A percentile compares a stretch with the other conserved stretches of the same genome.
phyloP scores from a whole-genome alignment of 257 asterid species.

The Plantago major region DNA sequence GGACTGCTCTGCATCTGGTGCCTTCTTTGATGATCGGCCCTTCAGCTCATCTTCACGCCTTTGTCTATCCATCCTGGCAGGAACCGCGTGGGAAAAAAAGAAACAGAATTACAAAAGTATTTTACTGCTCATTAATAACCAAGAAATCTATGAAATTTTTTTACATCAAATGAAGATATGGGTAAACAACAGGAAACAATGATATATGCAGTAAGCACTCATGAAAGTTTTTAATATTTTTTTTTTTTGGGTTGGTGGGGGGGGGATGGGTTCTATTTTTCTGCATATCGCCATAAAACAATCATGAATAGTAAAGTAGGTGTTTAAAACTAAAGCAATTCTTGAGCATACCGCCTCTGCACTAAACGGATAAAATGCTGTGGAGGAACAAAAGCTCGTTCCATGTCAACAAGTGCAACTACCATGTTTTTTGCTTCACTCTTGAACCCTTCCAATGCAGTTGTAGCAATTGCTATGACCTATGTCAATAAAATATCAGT shows the following conservation, averaged over 20 bases:
- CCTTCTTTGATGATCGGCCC: constrained; percentile 78
- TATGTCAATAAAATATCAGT: constrained; percentile 23
- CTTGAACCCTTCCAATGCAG: constrained; percentile 90
- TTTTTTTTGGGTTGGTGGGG: too few species aligned
- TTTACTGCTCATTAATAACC: background rate
- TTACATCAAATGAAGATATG: background rate
- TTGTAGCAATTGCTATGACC: constrained; percentile 84
- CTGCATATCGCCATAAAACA: constrained; percentile 2
- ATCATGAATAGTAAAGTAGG: background rate
- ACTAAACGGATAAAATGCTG: constrained; percentile 82
- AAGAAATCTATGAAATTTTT: constrained; percentile 1
- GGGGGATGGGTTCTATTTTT: too few species aligned
- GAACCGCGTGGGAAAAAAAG: background rate
- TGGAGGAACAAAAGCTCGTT: constrained; percentile 96
- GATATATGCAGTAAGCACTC: background rate
- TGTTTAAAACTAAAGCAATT: constrained; percentile 5
- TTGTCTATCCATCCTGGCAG: constrained; percentile 85
- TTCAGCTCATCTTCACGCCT: constrained; percentile 94
- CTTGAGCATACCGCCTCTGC: constrained; percentile 61
- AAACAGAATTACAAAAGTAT: too few species aligned
- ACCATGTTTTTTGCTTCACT: constrained; percentile 88
- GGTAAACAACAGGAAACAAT: background rate
- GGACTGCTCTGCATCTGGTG: constrained; percentile 76
- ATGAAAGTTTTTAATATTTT: background rate
- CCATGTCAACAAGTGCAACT: constrained; percentile 98